Base-by-base conservation (phyloP, 148 eudicot species). In the Silene conica region DNA sequence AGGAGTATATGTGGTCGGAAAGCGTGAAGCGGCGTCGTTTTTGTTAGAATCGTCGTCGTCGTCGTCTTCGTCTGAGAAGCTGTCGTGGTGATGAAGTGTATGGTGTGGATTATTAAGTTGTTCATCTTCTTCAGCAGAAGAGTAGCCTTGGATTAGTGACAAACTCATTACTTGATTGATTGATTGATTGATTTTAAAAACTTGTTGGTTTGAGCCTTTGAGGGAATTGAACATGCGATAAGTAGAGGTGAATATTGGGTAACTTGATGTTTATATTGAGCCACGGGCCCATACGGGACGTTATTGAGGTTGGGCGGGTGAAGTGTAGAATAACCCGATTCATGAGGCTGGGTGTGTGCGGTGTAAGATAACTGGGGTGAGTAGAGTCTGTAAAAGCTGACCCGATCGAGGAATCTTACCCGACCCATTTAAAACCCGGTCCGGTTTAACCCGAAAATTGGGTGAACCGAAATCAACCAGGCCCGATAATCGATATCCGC, bases 71-170 rank as follows among this genome's bases (percentile, higher is more conserved):
- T 80, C 88, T 58, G 93, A 87, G 62, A 90, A 87, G 52, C 43
- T 69, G 23, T 65, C 46, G 60, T 63, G 58, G 46, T 75, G 69
- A 45, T 80, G 78, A 67, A 63, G 31, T 16, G 60, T 15, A 78
- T 61, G 70, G 64, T 68, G 76, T 14, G 46, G 14, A 28, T 23
- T 19, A 19, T 80, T n/a, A n/a, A n/a, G 77, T 46, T 84, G 86
- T 26, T 89, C 93, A 54, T 89, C 92, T 67, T 93, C 98, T 64
- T 93, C 98, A 0, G 91, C 88, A 6, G 98, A 95, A 11, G 98
- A 92, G 80, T 95, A 95, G 79, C 96, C 77, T 75, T 88, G 90
- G 16, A 95, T 74, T 10, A 95, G 88, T 46, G 93, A 38, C 63
- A 95, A 86, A 75, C 98, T 95, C 98, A 92, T 94, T 50, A 6